phyloP scores from a whole-genome alignment of 352 stramenopile genomes.

The Globisporangium acanthophoron region DNA sequence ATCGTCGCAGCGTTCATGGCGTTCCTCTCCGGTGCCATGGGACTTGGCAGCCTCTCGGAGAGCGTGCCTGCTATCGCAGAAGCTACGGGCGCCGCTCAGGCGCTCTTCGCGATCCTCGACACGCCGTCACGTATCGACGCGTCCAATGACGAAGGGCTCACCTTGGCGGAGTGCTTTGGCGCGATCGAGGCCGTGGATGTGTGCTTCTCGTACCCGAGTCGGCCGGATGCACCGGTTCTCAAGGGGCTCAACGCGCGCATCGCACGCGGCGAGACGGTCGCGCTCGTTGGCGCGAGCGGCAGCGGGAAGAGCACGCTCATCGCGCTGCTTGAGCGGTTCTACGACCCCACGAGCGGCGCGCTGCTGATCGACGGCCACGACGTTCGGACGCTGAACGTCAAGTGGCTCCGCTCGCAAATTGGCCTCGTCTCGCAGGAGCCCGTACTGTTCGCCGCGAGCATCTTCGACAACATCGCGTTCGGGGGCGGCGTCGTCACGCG shows the following conservation, averaged over 20 bases:
- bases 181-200: constrained; percentile 20
- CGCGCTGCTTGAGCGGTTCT: constrained; percentile 7
- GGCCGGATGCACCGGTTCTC: not conserved
- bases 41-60: constrained; percentile 27
- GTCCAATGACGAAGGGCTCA: constrained; percentile 15
- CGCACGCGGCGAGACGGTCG: not conserved
- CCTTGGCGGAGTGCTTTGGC: constrained; percentile 18
- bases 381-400: constrained; percentile 53
- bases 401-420: constrained; percentile 26
- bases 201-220: constrained; percentile 1
- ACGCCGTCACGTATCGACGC: constrained; percentile 43
- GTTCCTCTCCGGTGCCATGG: constrained; percentile 20
- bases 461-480: constrained; percentile 86
- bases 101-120: constrained; percentile 50
- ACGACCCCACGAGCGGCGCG: constrained; percentile 2
- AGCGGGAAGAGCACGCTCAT: constrained; percentile 8
- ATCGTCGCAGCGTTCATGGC: constrained; percentile 54
- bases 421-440: constrained; percentile 79
- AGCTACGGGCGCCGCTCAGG: constrained; percentile 33
- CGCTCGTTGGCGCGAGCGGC: constrained; percentile 2
- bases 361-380: constrained; percentile 64
- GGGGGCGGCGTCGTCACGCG: constrained; percentile 30
- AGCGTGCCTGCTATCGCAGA: constrained; percentile 44
- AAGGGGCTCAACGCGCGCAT: not conserved
- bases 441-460: constrained; percentile 80